Evolutionary conservation across 225 moss, liverwort and hornwort genomes (phyloP).

Genomic region (Sphagnum contortum): DNA sequence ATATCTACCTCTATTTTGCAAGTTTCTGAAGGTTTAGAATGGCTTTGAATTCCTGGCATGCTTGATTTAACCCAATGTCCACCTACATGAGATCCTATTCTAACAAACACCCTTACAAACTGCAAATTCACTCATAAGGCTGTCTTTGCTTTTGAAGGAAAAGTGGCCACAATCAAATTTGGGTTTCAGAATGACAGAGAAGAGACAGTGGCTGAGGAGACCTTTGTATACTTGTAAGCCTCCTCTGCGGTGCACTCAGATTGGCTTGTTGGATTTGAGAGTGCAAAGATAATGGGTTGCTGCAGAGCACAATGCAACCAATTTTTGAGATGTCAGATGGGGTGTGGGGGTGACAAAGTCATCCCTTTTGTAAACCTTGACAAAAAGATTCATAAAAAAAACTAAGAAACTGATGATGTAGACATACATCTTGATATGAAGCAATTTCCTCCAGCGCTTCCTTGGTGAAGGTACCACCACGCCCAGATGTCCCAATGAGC

Average conservation of each 20-base stretch:
- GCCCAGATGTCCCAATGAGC: slow-evolving; percentile 61
- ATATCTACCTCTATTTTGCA: too few relatives aligned
- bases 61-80: too few relatives aligned
- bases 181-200: too few relatives aligned
- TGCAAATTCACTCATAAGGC: too few relatives aligned
- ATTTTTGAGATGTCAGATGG: not conserved
- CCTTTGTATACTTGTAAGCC: slow-evolving; percentile 59
- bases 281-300: slow-evolving; percentile 70
- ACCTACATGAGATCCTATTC: too few relatives aligned
- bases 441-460: slow-evolving; percentile 55
- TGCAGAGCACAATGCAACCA: slow-evolving; percentile 10
- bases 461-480: slow-evolving; percentile 49
- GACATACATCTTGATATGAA: slow-evolving; percentile 46
- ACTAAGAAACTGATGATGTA: not conserved
- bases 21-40: too few relatives aligned
- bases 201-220: slow-evolving; percentile 1
- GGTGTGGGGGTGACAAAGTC: not conserved
- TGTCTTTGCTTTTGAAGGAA: too few relatives aligned
- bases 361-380: too few relatives aligned
- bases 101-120: too few relatives aligned
- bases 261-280: slow-evolving; percentile 77
- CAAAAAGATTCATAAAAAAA: too few relatives aligned
- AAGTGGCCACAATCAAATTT: too few relatives aligned
- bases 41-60: too few relatives aligned
- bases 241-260: slow-evolving; percentile 79